phyloP scores from a whole-genome alignment of 1,139 yeast species.

The Schizosaccharomyces versatilis region DNA sequence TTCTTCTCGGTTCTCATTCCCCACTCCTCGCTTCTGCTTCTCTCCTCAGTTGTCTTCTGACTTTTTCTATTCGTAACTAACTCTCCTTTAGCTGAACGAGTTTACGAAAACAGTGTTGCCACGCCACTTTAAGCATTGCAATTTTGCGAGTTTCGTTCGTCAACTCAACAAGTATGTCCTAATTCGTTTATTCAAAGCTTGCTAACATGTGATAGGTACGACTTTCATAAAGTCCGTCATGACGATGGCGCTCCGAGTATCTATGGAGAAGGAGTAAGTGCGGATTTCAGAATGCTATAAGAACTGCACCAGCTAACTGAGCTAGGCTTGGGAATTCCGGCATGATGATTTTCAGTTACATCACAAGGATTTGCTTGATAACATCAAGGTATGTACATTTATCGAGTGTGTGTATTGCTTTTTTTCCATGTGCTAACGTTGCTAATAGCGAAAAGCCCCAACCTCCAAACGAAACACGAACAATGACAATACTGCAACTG shows the following conservation, averaged over 20 bases:
- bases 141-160: constrained; percentile 88
- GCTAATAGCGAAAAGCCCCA: neutral
- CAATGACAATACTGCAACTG: constrained; percentile 4
- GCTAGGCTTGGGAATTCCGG: constrained; percentile 81
- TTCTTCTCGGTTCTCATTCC: neutral
- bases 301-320: constrained; percentile 17
- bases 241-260: constrained; percentile 15
- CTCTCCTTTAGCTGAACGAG: constrained; percentile 61
- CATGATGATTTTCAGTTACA: constrained; percentile 69
- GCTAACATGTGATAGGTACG: constrained; percentile 27
- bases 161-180: constrained; percentile 46
- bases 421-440: neutral
- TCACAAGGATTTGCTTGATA: constrained; percentile 49
- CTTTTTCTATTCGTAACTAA: neutral
- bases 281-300: too few species aligned
- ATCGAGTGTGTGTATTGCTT: neutral
- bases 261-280: constrained; percentile 27
- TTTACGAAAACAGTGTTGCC: constrained; percentile 74
- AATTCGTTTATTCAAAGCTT: neutral
- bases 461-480: neutral
- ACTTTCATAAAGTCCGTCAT: constrained; percentile 76
- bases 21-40: neutral
- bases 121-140: constrained; percentile 78
- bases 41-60: neutral
- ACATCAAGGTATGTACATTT: constrained; percentile 27